Evolutionary conservation across 2,329 filamentous ascomycete species (phyloP).

Genomic region (Aspergillus sp.): DNA sequence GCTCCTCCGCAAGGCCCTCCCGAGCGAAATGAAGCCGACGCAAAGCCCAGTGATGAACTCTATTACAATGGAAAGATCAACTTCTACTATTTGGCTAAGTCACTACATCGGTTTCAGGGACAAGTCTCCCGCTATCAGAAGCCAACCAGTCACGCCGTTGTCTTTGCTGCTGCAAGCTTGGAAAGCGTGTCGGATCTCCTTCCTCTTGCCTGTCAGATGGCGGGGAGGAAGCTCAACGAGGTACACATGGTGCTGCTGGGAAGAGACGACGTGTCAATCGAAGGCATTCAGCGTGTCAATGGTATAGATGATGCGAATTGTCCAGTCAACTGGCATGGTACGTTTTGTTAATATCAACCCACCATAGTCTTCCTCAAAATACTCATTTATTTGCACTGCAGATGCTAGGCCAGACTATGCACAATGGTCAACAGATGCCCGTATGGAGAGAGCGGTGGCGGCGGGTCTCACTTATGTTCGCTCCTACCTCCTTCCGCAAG

Average conservation of each 20-base stretch:
- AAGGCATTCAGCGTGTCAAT: constrained; percentile 73
- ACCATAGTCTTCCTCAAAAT: background rate
- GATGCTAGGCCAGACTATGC: constrained; percentile 76
- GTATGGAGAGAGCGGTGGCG: constrained; percentile 66
- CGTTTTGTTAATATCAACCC: constrained; percentile 48
- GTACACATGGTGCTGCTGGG: constrained; percentile 84
- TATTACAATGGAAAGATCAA: constrained; percentile 70
- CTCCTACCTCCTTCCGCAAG: constrained; percentile 74
- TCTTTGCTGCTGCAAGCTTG: constrained; percentile 77
- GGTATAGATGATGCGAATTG: constrained; percentile 71
- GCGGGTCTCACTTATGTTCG: constrained; percentile 72
- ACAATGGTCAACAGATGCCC: constrained; percentile 67
- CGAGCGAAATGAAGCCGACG: constrained; percentile 19
- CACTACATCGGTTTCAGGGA: constrained; percentile 61
- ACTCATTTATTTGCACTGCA: constrained; percentile 18
- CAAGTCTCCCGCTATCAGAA: constrained; percentile 54
- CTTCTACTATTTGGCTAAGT: constrained; percentile 65
- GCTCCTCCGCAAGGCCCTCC: constrained; percentile 15
- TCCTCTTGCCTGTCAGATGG: constrained; percentile 87
- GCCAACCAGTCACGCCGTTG: constrained; percentile 64
- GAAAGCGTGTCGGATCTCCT: constrained; percentile 72
- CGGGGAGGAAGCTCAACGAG: constrained; percentile 64
- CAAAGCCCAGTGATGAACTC: constrained; percentile 34
- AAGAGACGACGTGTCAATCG: constrained; percentile 67
- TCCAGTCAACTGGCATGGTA: constrained; percentile 63